These are phyloP conservation scores for Cladophialophora carrionii DNA, from an alignment of 2,329 filamentous ascomycete genomes.

Conservation along the genomic window DNA sequence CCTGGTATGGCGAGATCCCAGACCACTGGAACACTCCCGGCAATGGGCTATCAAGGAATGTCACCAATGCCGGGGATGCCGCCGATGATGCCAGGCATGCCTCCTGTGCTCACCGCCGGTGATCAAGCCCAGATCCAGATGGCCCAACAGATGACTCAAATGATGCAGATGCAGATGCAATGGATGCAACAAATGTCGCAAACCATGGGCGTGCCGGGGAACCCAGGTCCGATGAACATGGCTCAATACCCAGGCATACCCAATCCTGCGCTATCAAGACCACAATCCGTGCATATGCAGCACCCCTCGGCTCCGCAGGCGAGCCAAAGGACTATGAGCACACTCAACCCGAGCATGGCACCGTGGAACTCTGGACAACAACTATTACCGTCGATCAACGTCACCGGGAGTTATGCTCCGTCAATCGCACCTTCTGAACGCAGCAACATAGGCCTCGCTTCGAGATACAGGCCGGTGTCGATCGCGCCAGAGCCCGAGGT, in stretches of 20 bases:
- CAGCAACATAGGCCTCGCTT: constrained; percentile 87
- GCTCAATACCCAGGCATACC: constrained; percentile 24
- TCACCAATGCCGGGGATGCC: constrained; percentile 25
- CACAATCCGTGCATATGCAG: constrained; percentile 32
- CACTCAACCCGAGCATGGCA: constrained; percentile 68
- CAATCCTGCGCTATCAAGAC: constrained; percentile 18
- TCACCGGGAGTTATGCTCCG: constrained; percentile 66
- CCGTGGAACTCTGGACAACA: constrained; percentile 46
- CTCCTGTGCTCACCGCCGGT: constrained; percentile 56
- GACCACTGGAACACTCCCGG: constrained; percentile 44
- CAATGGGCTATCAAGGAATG: constrained; percentile 34
- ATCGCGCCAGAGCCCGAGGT: constrained; percentile 50
- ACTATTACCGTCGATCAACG: constrained; percentile 40
- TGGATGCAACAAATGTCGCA: constrained; percentile 72
- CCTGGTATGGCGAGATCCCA: constrained; percentile 45
- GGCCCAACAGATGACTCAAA: constrained; percentile 80
- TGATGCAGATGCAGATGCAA: constrained; percentile 94
- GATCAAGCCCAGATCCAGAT: constrained; percentile 79
- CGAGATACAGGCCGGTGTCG: constrained; percentile 87
- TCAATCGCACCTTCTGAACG: constrained; percentile 95
- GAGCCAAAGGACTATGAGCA: constrained; percentile 73
- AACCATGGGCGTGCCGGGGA: constrained; percentile 62
- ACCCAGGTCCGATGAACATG: constrained; percentile 21
- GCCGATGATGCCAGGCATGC: constrained; percentile 33
- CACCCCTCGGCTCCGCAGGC: constrained; percentile 40